Evolutionary conservation across 208 protist species (phyloP).

Genomic region (Leishmania arabica): DNA sequence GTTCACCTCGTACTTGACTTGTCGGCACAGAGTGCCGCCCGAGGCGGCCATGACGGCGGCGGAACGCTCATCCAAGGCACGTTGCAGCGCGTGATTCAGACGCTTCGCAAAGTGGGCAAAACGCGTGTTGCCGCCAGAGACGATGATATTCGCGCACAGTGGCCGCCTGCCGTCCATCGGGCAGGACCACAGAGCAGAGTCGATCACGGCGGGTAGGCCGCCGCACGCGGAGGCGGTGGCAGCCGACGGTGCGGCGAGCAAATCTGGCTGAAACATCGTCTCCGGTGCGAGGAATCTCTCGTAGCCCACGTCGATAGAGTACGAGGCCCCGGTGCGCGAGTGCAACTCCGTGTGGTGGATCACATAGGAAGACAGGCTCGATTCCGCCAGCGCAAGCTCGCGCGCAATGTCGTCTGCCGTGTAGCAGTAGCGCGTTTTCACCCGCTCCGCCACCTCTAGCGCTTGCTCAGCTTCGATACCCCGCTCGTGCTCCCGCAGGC

Average conservation of each 20-base stretch:
- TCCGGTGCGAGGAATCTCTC: conserved; percentile 98
- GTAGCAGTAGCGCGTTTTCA: conserved; percentile 96
- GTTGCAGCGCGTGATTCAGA: conserved; percentile 33
- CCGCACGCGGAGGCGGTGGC: conserved; percentile 7
- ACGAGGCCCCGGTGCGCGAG: conserved; percentile 42
- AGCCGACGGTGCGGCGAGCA: conserved; percentile 80
- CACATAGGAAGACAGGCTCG: conserved; percentile 31
- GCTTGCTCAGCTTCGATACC: conserved; percentile 91
- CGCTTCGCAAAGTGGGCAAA: conserved; percentile 95
- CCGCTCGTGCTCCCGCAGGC: conserved; percentile 90
- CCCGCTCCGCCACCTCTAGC: conserved; percentile 90
- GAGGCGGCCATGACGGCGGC: conserved; percentile 26
- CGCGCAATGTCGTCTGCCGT: conserved; percentile 88
- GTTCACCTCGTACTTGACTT: conserved; percentile 92
- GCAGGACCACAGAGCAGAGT: conserved; percentile 93
- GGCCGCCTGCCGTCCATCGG: conserved; percentile 96
- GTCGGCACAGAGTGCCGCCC: conserved; percentile 18
- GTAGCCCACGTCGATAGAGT: conserved; percentile 94
- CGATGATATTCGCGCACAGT: conserved; percentile 97
- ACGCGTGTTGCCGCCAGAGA: conserved; percentile 98
- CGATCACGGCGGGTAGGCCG: conserved; percentile 93
- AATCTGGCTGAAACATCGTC: conserved; percentile 98
- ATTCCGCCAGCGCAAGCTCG: conserved; percentile 93
- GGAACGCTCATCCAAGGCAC: conserved; percentile 31
- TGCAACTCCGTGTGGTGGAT: conserved; percentile 84